Percentiles rank a stretch among this genome's conserved stretches.
Evolutionary conservation across 2,329 filamentous ascomycete species (phyloP).

Genomic region (Nothophaeocryptopus gaeumannii): DNA sequence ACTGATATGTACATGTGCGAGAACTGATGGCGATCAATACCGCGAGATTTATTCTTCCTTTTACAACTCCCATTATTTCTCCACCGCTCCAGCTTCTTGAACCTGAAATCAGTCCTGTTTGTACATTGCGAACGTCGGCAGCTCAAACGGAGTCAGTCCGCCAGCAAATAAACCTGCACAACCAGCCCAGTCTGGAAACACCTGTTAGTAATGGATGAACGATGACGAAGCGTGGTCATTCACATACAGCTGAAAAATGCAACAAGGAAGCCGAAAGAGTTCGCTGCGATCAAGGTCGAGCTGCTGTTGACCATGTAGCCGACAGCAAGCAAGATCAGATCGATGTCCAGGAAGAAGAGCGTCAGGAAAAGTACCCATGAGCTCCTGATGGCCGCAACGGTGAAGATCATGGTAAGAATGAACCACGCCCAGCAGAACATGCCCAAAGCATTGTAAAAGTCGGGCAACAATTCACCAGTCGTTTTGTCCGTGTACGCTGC

Average conservation of each 20-base stretch:
- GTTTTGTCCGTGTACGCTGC: neutral
- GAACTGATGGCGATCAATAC: too few species aligned
- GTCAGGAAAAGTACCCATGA: slow-evolving; percentile 1
- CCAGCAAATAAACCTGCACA: slow-evolving; percentile 1
- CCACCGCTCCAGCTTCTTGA: too few species aligned
- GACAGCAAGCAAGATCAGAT: slow-evolving; percentile 1
- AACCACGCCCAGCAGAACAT: slow-evolving; percentile 6
- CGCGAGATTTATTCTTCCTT: too few species aligned
- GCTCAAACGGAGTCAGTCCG: neutral
- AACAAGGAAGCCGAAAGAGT: slow-evolving; percentile 2
- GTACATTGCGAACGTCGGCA: slow-evolving; percentile 3
- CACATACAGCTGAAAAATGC: slow-evolving; percentile 1
- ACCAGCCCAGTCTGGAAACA: slow-evolving; percentile 1
- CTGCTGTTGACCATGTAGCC: slow-evolving; percentile 1
- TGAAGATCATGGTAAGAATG: slow-evolving; percentile 1
- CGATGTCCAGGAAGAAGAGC: slow-evolving; percentile 1
- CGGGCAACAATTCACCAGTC: neutral
- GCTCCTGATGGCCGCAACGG: slow-evolving; percentile 1
- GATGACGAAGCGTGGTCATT: neutral
- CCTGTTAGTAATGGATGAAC: neutral
- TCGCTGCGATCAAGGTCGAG: neutral
- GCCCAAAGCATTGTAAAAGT: neutral
- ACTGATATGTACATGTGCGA: too few species aligned
- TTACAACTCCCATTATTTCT: too few species aligned
- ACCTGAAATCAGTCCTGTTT: slow-evolving; percentile 1